Percentiles rank a stretch among this genome's conserved stretches.
These are phyloP conservation scores for Orbilia brochopaga DNA, from an alignment of 2,329 filamentous ascomycete species.

Conservation along the genomic window DNA sequence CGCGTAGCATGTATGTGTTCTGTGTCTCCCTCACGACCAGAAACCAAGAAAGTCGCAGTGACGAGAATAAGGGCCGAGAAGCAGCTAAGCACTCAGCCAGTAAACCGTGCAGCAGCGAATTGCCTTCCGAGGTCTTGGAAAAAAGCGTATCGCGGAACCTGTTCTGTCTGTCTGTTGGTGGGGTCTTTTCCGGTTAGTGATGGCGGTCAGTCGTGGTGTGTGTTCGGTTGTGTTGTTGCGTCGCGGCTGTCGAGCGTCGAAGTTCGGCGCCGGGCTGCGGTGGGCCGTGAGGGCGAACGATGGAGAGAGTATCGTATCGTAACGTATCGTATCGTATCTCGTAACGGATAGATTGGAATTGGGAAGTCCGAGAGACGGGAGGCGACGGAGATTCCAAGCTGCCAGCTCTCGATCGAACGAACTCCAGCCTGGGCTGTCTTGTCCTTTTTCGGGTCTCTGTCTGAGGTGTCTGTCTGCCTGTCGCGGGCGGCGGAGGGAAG, in stretches of 20 bases:
- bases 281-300: slow-evolving; percentile 23
- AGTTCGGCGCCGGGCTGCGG: slow-evolving; percentile 10
- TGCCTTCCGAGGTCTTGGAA: slow-evolving; percentile 15
- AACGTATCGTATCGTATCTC: too few relatives aligned
- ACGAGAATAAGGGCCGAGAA: slow-evolving; percentile 39
- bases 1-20: neutral
- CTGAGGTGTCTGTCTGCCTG: too few relatives aligned
- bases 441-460: too few relatives aligned
- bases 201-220: slow-evolving; percentile 42
- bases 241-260: slow-evolving; percentile 19
- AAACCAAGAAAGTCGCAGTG: slow-evolving; percentile 46
- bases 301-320: too few relatives aligned
- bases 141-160: neutral
- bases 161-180: slow-evolving; percentile 4
- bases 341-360: too few relatives aligned
- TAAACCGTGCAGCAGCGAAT: slow-evolving; percentile 43
- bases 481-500: neutral
- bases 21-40: slow-evolving; percentile 43
- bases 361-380: too few relatives aligned
- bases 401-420: too few relatives aligned
- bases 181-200: too few relatives aligned
- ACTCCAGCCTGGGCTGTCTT: too few relatives aligned
- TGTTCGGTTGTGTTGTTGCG: slow-evolving; percentile 40
- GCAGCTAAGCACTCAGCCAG: slow-evolving; percentile 46
- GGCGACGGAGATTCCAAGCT: too few relatives aligned